Conservation (phyloP, 164 flowering plant genomes). For the Annona squamosa region DNA sequence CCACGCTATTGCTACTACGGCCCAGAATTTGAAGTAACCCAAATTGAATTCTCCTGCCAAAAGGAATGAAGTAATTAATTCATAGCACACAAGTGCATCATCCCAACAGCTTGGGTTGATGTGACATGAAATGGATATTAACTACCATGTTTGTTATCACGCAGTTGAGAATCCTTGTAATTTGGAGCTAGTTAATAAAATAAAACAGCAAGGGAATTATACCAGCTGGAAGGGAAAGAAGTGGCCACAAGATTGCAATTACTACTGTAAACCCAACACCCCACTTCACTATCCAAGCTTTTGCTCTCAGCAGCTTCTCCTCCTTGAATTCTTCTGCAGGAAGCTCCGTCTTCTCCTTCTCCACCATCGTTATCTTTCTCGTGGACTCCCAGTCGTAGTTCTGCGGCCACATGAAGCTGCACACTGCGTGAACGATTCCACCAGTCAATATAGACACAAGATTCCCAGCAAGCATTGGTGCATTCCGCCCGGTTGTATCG, state of each 20-base stretch:
- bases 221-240: constrained; percentile 84
- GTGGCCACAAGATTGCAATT: constrained; percentile 82
- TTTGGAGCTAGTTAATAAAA: neutral
- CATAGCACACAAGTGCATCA: neutral
- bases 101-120: neutral
- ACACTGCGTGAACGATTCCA: constrained; percentile 65
- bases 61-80: neutral
- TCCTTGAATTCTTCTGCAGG: constrained; percentile 65
- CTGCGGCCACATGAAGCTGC: constrained; percentile 68
- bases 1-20: constrained; percentile 82
- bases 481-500: constrained; percentile 90
- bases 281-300: constrained; percentile 88
- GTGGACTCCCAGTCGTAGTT: constrained; percentile 87
- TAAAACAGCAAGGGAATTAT: neutral
- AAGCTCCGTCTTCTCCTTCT: constrained; percentile 54
- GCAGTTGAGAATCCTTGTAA: neutral
- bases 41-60: constrained; percentile 60
- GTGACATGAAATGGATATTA: neutral
- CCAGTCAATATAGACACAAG: constrained; percentile 80
- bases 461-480: constrained; percentile 95
- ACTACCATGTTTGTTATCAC: neutral
- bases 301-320: constrained; percentile 57
- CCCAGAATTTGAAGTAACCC: constrained; percentile 94
- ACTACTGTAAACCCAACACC: constrained; percentile 75
- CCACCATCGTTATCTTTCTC: constrained; percentile 70